These are phyloP conservation scores for Zancudomyces culisetae DNA, from an alignment of 371 early-diverging fungal species.

Conservation along the genomic window DNA sequence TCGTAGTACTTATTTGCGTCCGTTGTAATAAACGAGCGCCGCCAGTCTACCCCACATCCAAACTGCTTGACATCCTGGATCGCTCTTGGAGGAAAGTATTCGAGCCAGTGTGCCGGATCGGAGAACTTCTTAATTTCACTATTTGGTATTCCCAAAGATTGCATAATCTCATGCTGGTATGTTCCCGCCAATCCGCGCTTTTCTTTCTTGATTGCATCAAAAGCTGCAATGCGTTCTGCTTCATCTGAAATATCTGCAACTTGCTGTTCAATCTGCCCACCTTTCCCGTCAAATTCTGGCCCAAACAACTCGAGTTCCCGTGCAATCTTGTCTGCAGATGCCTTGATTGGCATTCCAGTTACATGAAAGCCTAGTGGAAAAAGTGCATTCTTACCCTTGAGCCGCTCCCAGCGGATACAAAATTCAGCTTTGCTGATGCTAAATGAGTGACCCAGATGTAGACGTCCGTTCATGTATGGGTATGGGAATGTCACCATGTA, in stretches of 20 bases:
- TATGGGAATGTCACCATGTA: conserved; percentile 96
- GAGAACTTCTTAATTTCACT: conserved; percentile 89
- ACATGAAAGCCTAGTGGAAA: conserved; percentile 99
- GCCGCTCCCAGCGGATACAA: conserved; percentile 77
- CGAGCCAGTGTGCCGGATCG: conserved; percentile 90
- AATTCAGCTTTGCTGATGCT: conserved; percentile 96
- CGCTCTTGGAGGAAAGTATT: conserved; percentile 89
- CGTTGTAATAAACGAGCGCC: conserved; percentile 98
- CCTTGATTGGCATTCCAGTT: conserved; percentile 99
- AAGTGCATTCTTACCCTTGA: conserved; percentile 87
- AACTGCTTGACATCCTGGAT: conserved; percentile 68
- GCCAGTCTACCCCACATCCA: conserved; percentile 94
- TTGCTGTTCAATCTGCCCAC: conserved; percentile 19
- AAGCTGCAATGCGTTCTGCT: conserved; percentile 37
- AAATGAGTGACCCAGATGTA: conserved; percentile 98
- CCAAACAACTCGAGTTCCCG: conserved; percentile 93
- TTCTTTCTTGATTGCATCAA: conserved; percentile 72
- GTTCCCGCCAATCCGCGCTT: conserved; percentile 71
- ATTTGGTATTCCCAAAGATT: conserved; percentile 69
- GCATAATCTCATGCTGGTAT: conserved; percentile 95
- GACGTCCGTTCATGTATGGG: conserved; percentile 98
- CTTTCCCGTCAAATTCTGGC: conserved; percentile 43
- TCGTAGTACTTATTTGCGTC: conserved; percentile 99
- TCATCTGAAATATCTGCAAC: conserved; percentile 23
- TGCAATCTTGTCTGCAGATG: conserved; percentile 94